Evolutionary conservation across 495 filamentous ascomycete genomes (phyloP).

Genomic region (Staphylotrichum longicolle): DNA sequence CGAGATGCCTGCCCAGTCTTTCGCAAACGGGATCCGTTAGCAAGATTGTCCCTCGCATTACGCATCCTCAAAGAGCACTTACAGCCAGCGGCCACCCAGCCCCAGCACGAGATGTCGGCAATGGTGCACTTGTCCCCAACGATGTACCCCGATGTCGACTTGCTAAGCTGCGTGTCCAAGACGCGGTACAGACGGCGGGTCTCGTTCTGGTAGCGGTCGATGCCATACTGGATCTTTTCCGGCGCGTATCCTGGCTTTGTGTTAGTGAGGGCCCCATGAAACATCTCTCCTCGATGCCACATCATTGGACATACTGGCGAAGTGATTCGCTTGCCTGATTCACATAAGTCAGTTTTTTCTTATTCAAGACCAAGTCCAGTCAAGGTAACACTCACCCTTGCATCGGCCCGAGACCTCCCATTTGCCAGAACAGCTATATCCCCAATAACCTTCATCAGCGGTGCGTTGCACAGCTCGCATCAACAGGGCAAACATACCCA

Average conservation of each 20-base stretch:
- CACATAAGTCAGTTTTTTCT: slow-evolving; percentile 14
- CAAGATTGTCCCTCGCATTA: not conserved
- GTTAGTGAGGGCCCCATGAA: no score
- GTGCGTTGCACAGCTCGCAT: not conserved
- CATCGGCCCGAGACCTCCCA: slow-evolving; percentile 86
- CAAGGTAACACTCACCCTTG: slow-evolving; percentile 53
- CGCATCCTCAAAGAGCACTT: slow-evolving; percentile 17
- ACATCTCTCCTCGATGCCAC: no score
- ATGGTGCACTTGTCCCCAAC: slow-evolving; percentile 79
- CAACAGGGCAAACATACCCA: slow-evolving; percentile 54
- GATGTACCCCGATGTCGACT: slow-evolving; percentile 63
- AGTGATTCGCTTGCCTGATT: slow-evolving; percentile 74
- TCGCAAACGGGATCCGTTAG: slow-evolving; percentile 12
- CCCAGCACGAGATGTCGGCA: slow-evolving; percentile 80
- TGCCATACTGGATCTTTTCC: slow-evolving; percentile 81
- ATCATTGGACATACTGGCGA: slow-evolving; percentile 50
- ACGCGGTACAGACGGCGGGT: slow-evolving; percentile 76
- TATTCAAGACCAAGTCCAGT: not conserved
- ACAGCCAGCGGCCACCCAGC: slow-evolving; percentile 60
- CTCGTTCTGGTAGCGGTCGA: slow-evolving; percentile 80
- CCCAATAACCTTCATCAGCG: not conserved
- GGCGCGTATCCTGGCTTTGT: slow-evolving; percentile 64
- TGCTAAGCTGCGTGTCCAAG: slow-evolving; percentile 68
- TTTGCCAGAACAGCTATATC: slow-evolving; percentile 47
- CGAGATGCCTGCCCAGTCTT: slow-evolving; percentile 70